Percentiles rank a stretch among this genome's conserved stretches.
Conservation (phyloP, 2,329 filamentous ascomycete species). For the Cercospora sojina region DNA sequence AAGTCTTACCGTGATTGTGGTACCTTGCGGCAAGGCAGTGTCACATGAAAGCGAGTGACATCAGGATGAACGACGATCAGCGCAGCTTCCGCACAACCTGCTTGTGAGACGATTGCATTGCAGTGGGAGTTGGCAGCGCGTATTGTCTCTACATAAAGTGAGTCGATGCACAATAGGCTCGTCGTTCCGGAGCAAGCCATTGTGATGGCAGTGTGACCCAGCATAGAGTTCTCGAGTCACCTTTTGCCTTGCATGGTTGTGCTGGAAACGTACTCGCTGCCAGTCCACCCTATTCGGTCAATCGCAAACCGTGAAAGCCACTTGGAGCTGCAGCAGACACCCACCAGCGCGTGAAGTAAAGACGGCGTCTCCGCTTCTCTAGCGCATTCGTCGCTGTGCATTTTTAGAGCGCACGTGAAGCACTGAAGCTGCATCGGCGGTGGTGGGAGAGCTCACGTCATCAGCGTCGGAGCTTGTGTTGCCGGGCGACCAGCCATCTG, state of each 20-base stretch:
- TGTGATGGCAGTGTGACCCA: background rate
- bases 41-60: conserved; percentile 7
- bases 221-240: conserved; percentile 1
- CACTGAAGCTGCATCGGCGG: no score
- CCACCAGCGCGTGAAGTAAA: background rate
- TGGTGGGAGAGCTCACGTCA: background rate
- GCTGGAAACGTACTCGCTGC: background rate
- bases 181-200: background rate
- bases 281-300: background rate
- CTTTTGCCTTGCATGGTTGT: background rate
- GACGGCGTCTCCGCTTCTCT: background rate
- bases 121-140: background rate
- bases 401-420: background rate
- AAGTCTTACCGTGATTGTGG: conserved; percentile 1
- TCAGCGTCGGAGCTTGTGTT: background rate
- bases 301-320: background rate
- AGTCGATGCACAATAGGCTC: background rate
- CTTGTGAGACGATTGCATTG: background rate
- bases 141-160: background rate
- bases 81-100: background rate
- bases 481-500: background rate
- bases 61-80: conserved; percentile 2
- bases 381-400: background rate
- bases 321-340: background rate
- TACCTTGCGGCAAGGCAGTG: background rate